Conservation (phyloP, 2,329 filamentous ascomycete species). For the Myriosclerotinia scirpicola region DNA sequence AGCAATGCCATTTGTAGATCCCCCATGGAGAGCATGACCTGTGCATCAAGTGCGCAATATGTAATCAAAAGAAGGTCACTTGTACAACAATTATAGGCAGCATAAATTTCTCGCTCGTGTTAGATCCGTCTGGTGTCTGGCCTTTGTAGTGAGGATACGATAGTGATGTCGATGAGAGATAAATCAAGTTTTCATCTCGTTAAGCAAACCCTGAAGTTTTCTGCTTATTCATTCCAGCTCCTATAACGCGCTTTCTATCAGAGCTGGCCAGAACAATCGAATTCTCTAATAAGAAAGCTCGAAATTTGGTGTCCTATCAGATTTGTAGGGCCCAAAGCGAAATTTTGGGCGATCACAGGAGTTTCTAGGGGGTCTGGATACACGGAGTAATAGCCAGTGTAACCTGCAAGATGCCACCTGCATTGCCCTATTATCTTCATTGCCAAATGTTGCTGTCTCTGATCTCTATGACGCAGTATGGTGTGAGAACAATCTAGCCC, state of each 20-base stretch:
- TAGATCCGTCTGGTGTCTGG: neutral
- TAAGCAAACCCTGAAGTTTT: neutral
- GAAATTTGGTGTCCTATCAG: neutral
- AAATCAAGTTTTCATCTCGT: neutral
- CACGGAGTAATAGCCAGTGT: neutral
- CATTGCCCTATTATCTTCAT: neutral
- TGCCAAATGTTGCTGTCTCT: neutral
- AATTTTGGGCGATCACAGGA: neutral
- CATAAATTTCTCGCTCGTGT: neutral
- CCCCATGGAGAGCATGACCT: constrained; percentile 2
- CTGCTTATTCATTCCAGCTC: neutral
- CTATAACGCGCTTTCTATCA: neutral
- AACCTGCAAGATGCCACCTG: neutral
- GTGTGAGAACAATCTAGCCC: neutral
- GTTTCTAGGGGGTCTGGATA: neutral
- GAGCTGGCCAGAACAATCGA: constrained; percentile 10
- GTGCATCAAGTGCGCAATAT: neutral
- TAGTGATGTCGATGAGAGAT: neutral
- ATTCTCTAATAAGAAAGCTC: neutral
- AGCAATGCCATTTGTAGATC: neutral
- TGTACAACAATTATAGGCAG: constrained; percentile 10
- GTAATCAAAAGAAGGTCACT: neutral
- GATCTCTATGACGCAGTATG: neutral
- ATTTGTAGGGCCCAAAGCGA: neutral
- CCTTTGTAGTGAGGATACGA: neutral